These are phyloP conservation scores for Yamadazyma membranifaciens DNA, from an alignment of 1,139 yeast genomes.

Conservation along the genomic window DNA sequence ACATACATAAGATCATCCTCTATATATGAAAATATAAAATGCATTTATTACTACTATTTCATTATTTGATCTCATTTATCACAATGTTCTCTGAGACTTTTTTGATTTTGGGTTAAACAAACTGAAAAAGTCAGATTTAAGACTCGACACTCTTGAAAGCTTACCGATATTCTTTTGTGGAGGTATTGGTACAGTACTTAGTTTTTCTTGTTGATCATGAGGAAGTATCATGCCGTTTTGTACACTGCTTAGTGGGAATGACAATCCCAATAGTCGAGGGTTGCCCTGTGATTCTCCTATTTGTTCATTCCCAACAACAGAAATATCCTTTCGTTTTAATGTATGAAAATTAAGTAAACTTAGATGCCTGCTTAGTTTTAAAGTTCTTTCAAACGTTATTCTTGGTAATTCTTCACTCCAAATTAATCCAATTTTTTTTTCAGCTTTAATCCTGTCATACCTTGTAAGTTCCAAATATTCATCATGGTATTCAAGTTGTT, in stretches of 20 bases:
- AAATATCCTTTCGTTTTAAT: neutral
- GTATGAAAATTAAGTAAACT: conserved; percentile 7
- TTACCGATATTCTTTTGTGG: neutral
- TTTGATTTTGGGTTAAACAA: conserved; percentile 5
- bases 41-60: no score
- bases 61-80: neutral
- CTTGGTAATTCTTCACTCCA: conserved; percentile 23
- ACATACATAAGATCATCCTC: conserved; percentile 1
- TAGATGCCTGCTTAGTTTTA: conserved; percentile 3
- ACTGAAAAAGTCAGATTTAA: conserved; percentile 4
- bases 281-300: neutral
- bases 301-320: neutral
- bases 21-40: neutral
- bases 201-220: neutral
- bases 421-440: conserved; percentile 15
- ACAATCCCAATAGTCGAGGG: neutral
- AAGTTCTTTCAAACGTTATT: conserved; percentile 5
- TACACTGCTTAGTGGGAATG: neutral
- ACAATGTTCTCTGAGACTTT: neutral
- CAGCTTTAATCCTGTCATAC: conserved; percentile 17
- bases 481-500: conserved; percentile 1
- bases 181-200: conserved; percentile 9
- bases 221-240: no score
- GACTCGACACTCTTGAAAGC: conserved; percentile 8
- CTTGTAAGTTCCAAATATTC: conserved; percentile 8